phyloP scores from a whole-genome alignment of 1,284 basidiomycete genomes.

The Laetiporus sulphureus region DNA sequence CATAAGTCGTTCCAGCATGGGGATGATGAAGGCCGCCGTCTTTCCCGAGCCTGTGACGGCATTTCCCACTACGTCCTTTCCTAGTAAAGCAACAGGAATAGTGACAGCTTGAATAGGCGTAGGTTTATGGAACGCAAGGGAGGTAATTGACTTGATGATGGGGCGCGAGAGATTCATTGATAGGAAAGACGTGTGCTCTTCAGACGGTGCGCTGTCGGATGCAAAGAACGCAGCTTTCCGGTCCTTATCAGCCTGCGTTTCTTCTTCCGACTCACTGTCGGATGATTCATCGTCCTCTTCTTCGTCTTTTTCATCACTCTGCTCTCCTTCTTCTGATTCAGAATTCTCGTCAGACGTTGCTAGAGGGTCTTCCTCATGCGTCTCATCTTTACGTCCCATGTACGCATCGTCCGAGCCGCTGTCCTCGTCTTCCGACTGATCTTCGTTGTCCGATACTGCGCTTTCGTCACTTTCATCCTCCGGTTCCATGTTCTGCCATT shows the following conservation, averaged over 20 bases:
- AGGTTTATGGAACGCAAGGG: slow-evolving; percentile 77
- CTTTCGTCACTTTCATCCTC: slow-evolving; percentile 25
- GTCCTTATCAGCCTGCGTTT: slow-evolving; percentile 67
- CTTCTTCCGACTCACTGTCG: slow-evolving; percentile 50
- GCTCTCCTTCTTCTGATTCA: slow-evolving; percentile 33
- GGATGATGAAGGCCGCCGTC: slow-evolving; percentile 94
- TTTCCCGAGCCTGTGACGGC: slow-evolving; percentile 97
- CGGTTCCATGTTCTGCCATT: slow-evolving; percentile 49
- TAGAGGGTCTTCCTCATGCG: slow-evolving; percentile 40
- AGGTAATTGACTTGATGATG: slow-evolving; percentile 79
- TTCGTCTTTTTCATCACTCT: slow-evolving; percentile 34
- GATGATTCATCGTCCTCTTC: slow-evolving; percentile 30
- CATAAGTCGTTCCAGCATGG: slow-evolving; percentile 86
- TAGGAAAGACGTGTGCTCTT: slow-evolving; percentile 64
- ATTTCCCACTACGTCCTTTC: slow-evolving; percentile 92
- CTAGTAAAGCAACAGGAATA: slow-evolving; percentile 88
- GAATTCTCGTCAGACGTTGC: slow-evolving; percentile 40
- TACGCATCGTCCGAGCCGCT: slow-evolving; percentile 34
- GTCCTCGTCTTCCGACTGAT: slow-evolving; percentile 30
- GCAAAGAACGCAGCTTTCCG: slow-evolving; percentile 86
- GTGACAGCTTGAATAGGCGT: slow-evolving; percentile 95
- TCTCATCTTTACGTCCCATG: too few species aligned
- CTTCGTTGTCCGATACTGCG: slow-evolving; percentile 22
- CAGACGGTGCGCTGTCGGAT: slow-evolving; percentile 41
- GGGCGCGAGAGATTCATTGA: slow-evolving; percentile 88